phyloP scores from a whole-genome alignment of 306 rosid species.

The Prunus armeniaca region DNA sequence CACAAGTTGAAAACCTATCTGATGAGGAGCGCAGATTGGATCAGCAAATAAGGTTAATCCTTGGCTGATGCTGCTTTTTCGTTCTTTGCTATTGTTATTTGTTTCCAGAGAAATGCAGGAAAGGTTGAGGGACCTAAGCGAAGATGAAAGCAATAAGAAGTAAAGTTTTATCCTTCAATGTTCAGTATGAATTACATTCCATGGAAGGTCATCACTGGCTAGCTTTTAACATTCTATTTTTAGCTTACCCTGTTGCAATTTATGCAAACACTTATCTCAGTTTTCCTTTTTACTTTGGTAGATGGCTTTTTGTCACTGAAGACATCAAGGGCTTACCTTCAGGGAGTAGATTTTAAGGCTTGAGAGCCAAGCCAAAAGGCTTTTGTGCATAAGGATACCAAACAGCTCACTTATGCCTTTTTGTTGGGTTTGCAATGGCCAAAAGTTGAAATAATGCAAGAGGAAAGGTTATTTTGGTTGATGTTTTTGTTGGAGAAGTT shows the following conservation, averaged over 20 bases:
- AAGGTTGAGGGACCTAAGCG: slow-evolving; percentile 73
- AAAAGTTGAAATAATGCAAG: too few species aligned
- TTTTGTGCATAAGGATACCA: too few species aligned
- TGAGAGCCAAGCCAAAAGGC: too few species aligned
- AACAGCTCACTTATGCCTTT: too few species aligned
- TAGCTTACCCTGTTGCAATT: background rate
- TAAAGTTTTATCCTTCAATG: slow-evolving; percentile 27
- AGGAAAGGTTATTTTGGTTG: too few species aligned
- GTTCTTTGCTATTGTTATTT: background rate
- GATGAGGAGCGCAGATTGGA: slow-evolving; percentile 67
- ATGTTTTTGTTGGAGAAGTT: too few species aligned
- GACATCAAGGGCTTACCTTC: slow-evolving; percentile 83
- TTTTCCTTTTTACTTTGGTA: slow-evolving; percentile 24
- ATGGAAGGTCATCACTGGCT: background rate
- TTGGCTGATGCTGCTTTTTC: slow-evolving; percentile 22
- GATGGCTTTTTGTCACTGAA: slow-evolving; percentile 93
- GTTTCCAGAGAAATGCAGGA: slow-evolving; percentile 87
- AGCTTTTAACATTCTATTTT: background rate
- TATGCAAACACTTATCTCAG: slow-evolving; percentile 1
- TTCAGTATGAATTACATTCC: slow-evolving; percentile 14
- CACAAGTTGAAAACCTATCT: slow-evolving; percentile 80
- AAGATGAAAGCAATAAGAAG: slow-evolving; percentile 88
- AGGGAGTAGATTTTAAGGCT: too few species aligned
- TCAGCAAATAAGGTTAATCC: slow-evolving; percentile 74
- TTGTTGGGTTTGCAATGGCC: too few species aligned